Base-by-base conservation (phyloP, 2,329 filamentous ascomycete species). In the Rutstroemia sp. region DNA sequence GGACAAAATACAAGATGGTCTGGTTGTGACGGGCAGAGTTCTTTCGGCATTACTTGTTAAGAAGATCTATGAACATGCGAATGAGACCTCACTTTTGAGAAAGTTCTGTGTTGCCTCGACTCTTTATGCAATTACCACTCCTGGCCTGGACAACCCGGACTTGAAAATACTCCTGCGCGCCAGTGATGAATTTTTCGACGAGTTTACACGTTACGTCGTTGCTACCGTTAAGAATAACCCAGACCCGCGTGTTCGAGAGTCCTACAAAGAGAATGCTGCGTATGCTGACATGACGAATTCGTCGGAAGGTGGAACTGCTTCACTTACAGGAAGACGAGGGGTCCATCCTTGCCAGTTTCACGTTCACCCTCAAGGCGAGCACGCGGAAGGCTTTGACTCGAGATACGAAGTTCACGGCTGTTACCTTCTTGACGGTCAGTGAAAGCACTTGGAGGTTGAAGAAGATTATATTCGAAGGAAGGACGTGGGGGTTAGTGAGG, bases 1-100 rank as follows among this genome's bases (percentile, higher is more conserved):
- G 57, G 65, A 67, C 10, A 42, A 41, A 2, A 61, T 67, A 19
- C 65, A 66, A 41, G 62, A 66, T 51, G 63, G 59, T 4, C 64
- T 64, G 39, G 23, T 45, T 6, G 37, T 60, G 8, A 44, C 60
- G 2, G 42, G 55, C 2, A 58, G 44, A 12, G 42, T 64, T 8
- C 61, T 64, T 14, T 41, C 58, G 1, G 16, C 39, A 4, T 23
- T 21, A 12, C 19, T 65, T 1, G 49, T 60, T n/a, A 46, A 55
- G 6, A 51, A 48, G 2, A 59, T 66, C 9, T 64, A 62, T 19
- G 37, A 51, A 1, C 50, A 61, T 38, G 58, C 60, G 7, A 0
- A 12, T 4, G 12, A 45, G 2, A 27, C 45, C 2, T 63, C 59
- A 2, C 56, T 47, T 17, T 51, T 66, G 17, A 58, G 63, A 16